These are phyloP conservation scores for Oryza coarctata DNA, from an alignment of 176 grass and related monocot genomes.

Conservation along the genomic window DNA sequence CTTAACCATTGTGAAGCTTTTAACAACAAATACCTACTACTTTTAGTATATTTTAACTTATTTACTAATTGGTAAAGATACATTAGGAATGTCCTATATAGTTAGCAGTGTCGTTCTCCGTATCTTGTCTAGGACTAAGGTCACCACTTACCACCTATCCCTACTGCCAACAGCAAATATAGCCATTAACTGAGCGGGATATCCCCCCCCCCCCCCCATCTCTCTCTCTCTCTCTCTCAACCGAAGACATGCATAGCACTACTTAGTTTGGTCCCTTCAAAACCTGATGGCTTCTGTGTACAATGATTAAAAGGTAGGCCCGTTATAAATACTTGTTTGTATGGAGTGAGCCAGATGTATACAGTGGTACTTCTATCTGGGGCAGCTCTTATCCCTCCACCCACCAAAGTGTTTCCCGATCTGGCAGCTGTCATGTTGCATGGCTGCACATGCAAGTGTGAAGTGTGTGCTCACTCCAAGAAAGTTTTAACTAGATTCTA, in stretches of 20 bases:
- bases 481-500: too few species aligned
- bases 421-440: background rate
- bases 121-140: too few species aligned
- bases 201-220: too few species aligned
- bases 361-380: background rate
- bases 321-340: conserved; percentile 6
- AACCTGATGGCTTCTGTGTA: background rate
- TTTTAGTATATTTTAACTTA: too few species aligned
- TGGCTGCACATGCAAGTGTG: background rate
- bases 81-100: too few species aligned
- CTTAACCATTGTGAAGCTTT: too few species aligned
- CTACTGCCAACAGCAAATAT: too few species aligned
- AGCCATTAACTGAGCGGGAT: background rate
- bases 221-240: background rate
- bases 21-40: too few species aligned
- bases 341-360: background rate
- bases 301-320: background rate
- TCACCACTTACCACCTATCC: too few species aligned
- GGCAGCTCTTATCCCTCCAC: conserved; percentile 11
- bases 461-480: too few species aligned
- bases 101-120: too few species aligned
- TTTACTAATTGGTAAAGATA: too few species aligned
- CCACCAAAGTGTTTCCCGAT: conserved; percentile 8
- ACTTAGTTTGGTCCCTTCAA: background rate
- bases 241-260: background rate